phyloP scores from a whole-genome alignment of 352 stramenopile species.

The Globisporangium irregulare region DNA sequence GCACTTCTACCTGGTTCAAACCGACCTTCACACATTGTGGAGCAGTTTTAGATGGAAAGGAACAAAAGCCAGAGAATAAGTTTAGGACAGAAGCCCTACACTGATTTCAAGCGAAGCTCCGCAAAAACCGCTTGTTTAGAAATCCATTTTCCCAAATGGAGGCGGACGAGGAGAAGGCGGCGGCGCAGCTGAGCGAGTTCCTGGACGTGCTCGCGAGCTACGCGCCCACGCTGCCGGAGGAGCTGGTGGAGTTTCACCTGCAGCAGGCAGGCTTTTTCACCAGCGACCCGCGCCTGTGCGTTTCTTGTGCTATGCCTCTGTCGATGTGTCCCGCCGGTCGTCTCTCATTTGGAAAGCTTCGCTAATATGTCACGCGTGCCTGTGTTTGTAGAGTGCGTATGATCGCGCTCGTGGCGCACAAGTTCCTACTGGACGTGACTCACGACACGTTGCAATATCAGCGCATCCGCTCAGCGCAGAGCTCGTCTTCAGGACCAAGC shows the following conservation, averaged over 20 bases:
- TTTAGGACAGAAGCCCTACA: no score
- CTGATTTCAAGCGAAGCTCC: no score
- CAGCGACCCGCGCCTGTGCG: conserved; percentile 68
- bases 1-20: no score
- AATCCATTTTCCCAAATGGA: neutral
- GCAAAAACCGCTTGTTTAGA: no score
- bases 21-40: no score
- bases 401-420: conserved; percentile 69
- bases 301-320: neutral
- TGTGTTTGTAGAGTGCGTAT: conserved; percentile 42
- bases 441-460: conserved; percentile 83
- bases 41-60: no score
- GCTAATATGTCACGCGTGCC: no score
- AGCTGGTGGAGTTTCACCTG: conserved; percentile 76
- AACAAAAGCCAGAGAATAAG: no score
- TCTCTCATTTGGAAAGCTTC: no score
- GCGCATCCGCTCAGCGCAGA: conserved; percentile 47
- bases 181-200: conserved; percentile 61
- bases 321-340: neutral
- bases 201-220: conserved; percentile 60
- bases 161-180: conserved; percentile 22
- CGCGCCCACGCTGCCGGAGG: conserved; percentile 65
- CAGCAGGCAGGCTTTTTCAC: conserved; percentile 65
- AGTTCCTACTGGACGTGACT: conserved; percentile 77
- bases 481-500: conserved; percentile 9